phyloP scores from a whole-genome alignment of 352 stramenopile genomes.

The Phytopythium aichiense region DNA sequence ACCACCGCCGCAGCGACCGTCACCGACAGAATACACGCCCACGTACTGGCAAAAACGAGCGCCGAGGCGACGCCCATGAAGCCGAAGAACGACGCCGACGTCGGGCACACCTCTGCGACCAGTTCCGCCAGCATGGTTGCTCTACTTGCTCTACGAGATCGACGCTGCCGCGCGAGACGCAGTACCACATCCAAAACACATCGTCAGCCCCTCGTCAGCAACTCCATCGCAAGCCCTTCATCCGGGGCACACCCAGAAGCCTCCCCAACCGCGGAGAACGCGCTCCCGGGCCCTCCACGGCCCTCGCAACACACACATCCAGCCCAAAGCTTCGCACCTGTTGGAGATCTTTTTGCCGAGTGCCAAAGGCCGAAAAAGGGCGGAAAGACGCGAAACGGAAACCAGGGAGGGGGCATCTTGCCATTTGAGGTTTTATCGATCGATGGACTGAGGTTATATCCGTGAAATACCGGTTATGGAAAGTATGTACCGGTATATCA shows the following conservation, averaged over 20 bases:
- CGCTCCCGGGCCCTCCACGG: not conserved
- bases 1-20: no score
- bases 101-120: slow-evolving; percentile 95
- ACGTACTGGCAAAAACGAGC: slow-evolving; percentile 92
- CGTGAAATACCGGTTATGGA: slow-evolving; percentile 9
- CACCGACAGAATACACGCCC: not conserved
- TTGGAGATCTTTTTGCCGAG: slow-evolving; percentile 13
- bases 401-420: not conserved
- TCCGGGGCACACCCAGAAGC: not conserved
- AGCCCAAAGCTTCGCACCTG: slow-evolving; percentile 3
- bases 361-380: not conserved
- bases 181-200: slow-evolving; percentile 31
- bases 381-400: slow-evolving; percentile 2
- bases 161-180: slow-evolving; percentile 70
- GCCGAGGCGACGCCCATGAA: slow-evolving; percentile 98
- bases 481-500: not conserved
- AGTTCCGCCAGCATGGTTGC: slow-evolving; percentile 36
- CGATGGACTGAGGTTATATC: not conserved
- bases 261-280: not conserved
- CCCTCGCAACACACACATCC: not conserved
- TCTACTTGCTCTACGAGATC: not conserved
- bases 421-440: not conserved
- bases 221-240: not conserved
- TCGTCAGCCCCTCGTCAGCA: not conserved
- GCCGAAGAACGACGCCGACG: slow-evolving; percentile 99